Evolutionary conservation across 1,139 yeast genomes (phyloP).

Genomic region (Protomyces gravidus): DNA sequence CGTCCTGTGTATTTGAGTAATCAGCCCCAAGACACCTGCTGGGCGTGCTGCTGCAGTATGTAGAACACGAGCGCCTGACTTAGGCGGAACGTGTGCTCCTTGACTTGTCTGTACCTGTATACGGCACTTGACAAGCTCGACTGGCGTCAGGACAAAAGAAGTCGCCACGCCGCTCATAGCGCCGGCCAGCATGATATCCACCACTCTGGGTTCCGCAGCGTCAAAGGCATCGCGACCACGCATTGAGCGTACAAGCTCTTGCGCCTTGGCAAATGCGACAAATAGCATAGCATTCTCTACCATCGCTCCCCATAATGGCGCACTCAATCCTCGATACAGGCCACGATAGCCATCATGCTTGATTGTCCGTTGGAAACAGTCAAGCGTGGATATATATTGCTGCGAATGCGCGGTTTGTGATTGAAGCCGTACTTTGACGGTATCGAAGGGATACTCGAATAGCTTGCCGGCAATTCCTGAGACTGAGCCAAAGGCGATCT

Average conservation of each 20-base stretch:
- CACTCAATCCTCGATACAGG: constrained; percentile 62
- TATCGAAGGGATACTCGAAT: constrained; percentile 88
- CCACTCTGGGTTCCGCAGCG: constrained; percentile 43
- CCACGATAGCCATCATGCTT: constrained; percentile 64
- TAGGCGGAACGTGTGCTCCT: not conserved
- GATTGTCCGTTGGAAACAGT: constrained; percentile 60
- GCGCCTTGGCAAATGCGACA: constrained; percentile 38
- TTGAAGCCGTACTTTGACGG: constrained; percentile 83
- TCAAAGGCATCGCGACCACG: constrained; percentile 29
- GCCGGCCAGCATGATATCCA: constrained; percentile 57
- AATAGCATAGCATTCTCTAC: constrained; percentile 75
- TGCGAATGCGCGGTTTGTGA: constrained; percentile 54
- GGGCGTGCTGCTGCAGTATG: constrained; percentile 17
- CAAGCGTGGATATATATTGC: constrained; percentile 50
- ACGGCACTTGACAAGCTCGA: constrained; percentile 81
- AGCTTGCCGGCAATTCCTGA: constrained; percentile 83
- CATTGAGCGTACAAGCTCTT: constrained; percentile 3
- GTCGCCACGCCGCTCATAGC: constrained; percentile 80
- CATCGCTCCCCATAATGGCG: constrained; percentile 85
- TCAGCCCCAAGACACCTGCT: constrained; percentile 42
- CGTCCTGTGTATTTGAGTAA: constrained; percentile 46
- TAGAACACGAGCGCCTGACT: constrained; percentile 1
- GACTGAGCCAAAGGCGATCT: constrained; percentile 33
- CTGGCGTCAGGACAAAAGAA: constrained; percentile 80
- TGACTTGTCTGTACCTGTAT: constrained; percentile 60